Evolutionary conservation across 768 basidiomycete genomes (phyloP), one percentile per base, ranked within the genome.

Genomic region (Multifurca ochricompacta): DNA sequence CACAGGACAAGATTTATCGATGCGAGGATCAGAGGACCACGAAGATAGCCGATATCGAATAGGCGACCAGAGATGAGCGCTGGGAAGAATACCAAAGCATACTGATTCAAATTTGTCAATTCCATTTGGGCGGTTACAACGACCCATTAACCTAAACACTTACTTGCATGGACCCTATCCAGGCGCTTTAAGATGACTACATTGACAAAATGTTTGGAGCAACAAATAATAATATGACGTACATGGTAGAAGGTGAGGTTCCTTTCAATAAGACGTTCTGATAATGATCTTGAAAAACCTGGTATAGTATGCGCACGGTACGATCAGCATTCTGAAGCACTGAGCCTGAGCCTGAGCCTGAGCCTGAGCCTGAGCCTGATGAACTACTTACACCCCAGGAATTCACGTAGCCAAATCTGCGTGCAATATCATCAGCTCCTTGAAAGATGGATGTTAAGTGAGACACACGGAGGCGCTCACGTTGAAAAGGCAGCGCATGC

Each of bases 121-220:
- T 42, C 46, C 21, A 40, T 13, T 36, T 45, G 4, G 9, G 18
- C 9, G 4, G 25, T 25, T 6, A n/a, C n/a, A n/a, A n/a, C n/a
- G 11, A 41, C 55, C 4, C 18, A 25, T 14, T 25, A 18, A 44
- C 10, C 23, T 6, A 11, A 28, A 55, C 19, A 55, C 62, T 3
- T 42, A 81, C 85, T 71, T 87, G 86, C 21, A 82, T 69, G 1
- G 87, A 89, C 5, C 87, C 87, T 31, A 90, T 89, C 87, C 86
- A 90, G 39, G 86, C 79, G 41, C 86, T 87, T 56, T 21, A 32
- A 60, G 31, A 58, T 21, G 8, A 25, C 14, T 34, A 39, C 19
- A 19, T 23, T 43, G 27, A 1, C 27, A 25, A 23, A 27, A 21
- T 2, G 16, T 19, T 18, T 45, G 28, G 11, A 27, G 4, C 6